Base-by-base conservation (phyloP, 208 protist species). In the Acanthamoeba castellanii region DNA sequence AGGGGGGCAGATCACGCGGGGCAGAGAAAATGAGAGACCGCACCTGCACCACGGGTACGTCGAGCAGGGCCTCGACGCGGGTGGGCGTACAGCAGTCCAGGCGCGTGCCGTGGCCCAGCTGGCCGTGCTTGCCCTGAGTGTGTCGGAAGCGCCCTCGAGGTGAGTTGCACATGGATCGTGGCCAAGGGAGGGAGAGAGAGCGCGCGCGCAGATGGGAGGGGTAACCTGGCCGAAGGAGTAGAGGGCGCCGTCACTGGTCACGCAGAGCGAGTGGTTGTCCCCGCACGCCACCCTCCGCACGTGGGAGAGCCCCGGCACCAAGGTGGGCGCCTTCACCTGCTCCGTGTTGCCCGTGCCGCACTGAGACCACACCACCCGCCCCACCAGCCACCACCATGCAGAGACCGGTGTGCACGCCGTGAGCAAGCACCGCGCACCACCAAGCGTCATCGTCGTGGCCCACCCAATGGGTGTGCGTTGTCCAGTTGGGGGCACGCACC, bases 171-270 rank as follows among this genome's bases (percentile, higher is more conserved):
- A 20, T 7, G 7, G 52, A 16, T 57, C 16, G 16, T 57, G 7
- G 52, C 20, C 59, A 27, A 5, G 20, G 22, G 59, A 7, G 59
- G 18, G 59, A 25, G 59, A 64, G 11, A 7, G 59, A 64, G 59
- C 13, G 59, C 5, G 59, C 3, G 5, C 9, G 59, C 9, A 16
- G 22, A 27, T 4, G 20, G 59, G 59, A 64, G n/a, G n/a, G 59
- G 22, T 22, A 64, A 57, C 81, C 81, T 88, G 81, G n/a, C 81
- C 81, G 59, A 88, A 88, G 45, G 81, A 45, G 81, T 88, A 88
- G 50, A 88, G 81, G 16, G 25, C 3, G 45, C 81, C 81, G 16
- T 32, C 30, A 27, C 32, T 42, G 6, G 81, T 66, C 20, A 88
- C 55, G 32, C 81, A 88, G n/a, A 88, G 32, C 32, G 81, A 88